Conservation (phyloP, 805 yeast genomes). For the Candida wancherniae region DNA sequence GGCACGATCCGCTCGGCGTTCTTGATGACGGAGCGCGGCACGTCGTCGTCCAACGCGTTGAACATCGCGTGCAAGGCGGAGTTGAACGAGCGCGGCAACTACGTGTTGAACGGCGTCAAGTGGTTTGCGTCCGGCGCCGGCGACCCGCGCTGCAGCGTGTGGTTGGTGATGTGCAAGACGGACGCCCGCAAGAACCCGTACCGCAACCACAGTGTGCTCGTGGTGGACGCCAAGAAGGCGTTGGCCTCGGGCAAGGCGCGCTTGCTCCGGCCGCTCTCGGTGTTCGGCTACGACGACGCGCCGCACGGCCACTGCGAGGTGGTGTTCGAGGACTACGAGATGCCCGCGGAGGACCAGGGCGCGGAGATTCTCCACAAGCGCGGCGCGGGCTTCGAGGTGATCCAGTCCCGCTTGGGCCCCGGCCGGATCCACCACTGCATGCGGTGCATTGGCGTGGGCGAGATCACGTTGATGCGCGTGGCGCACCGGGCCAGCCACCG, state of each 20-base stretch:
- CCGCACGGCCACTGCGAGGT: slow-evolving; percentile 71
- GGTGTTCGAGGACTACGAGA: slow-evolving; percentile 44
- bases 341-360: slow-evolving; percentile 41
- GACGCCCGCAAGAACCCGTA: slow-evolving; percentile 30
- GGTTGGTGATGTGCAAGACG: slow-evolving; percentile 53
- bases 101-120: slow-evolving; percentile 54
- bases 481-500: slow-evolving; percentile 50
- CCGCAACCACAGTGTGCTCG: slow-evolving; percentile 52
- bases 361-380: slow-evolving; percentile 36
- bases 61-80: slow-evolving; percentile 47
- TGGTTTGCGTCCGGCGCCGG: slow-evolving; percentile 75
- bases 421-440: slow-evolving; percentile 71
- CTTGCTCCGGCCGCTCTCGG: slow-evolving; percentile 46
- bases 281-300: slow-evolving; percentile 62
- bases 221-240: slow-evolving; percentile 49
- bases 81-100: slow-evolving; percentile 37
- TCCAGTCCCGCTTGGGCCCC: slow-evolving; percentile 63
- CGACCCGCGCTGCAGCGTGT: slow-evolving; percentile 53
- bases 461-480: slow-evolving; percentile 45
- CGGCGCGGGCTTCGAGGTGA: slow-evolving; percentile 59
- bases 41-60: slow-evolving; percentile 58
- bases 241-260: slow-evolving; percentile 46
- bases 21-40: slow-evolving; percentile 60
- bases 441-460: slow-evolving; percentile 60
- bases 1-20: slow-evolving; percentile 59